phyloP scores from a whole-genome alignment of 805 yeast genomes.

The Cyberlindnera mississippiensis region DNA sequence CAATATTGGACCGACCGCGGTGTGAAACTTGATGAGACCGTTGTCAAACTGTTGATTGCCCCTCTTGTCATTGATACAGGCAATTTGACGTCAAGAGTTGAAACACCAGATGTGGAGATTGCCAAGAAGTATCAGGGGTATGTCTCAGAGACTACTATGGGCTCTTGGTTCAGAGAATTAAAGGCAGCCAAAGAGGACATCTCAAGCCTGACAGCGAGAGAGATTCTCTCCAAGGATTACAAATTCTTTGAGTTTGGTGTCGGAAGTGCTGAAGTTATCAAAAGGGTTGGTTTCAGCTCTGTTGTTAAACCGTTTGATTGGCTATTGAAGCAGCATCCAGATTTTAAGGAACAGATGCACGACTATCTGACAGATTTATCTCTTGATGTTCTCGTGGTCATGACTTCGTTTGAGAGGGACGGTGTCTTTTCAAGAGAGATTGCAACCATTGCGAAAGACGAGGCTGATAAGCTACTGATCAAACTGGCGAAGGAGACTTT shows the following conservation, averaged over 20 bases:
- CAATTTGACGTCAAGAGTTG: slow-evolving; percentile 61
- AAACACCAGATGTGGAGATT: slow-evolving; percentile 50
- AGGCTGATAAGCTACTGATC: slow-evolving; percentile 17
- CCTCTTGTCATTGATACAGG: slow-evolving; percentile 78
- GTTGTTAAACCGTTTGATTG: slow-evolving; percentile 56
- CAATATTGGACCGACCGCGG: slow-evolving; percentile 46
- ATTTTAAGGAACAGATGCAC: slow-evolving; percentile 26
- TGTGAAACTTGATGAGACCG: slow-evolving; percentile 11
- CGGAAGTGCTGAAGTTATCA: slow-evolving; percentile 27
- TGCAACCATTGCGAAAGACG: slow-evolving; percentile 10
- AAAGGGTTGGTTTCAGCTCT: slow-evolving; percentile 71
- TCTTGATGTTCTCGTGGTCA: slow-evolving; percentile 14
- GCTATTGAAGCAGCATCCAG: slow-evolving; percentile 26
- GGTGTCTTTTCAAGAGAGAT: slow-evolving; percentile 14
- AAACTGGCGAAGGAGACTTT: slow-evolving; percentile 17
- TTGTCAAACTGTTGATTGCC: slow-evolving; percentile 45
- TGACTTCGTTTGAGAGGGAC: slow-evolving; percentile 14
- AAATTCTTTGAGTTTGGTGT: slow-evolving; percentile 53
- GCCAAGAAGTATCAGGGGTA: slow-evolving; percentile 33
- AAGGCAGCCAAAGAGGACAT: slow-evolving; percentile 57
- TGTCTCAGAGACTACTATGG: neutral
- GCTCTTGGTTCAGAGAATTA: slow-evolving; percentile 31
- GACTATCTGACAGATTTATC: slow-evolving; percentile 1
- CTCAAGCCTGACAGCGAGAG: slow-evolving; percentile 52
- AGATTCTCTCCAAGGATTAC: slow-evolving; percentile 78